Base-by-base conservation (phyloP, 331 rosid species). In the Pyrus hybrid region DNA sequence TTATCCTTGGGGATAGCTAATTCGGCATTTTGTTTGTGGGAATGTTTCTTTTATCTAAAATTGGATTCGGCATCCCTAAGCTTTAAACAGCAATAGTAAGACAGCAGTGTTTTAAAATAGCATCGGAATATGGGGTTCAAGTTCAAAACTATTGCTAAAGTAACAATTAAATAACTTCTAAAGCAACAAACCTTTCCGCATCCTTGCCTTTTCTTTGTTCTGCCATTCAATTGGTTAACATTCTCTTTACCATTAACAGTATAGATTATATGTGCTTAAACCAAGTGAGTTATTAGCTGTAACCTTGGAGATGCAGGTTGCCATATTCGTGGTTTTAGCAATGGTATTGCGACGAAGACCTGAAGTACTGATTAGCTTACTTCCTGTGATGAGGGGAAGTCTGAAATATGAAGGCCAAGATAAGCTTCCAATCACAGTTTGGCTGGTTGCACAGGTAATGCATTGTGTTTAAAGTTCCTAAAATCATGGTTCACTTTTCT, bases 401-500 rank as follows among this genome's bases (percentile, higher is more conserved):
- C 54, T 70, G 6, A 86, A 86, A 58, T 85, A 80, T 79, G 90
- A 85, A 78, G 96, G 86, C 25, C 93, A 86, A 71, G 93, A 90
- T 75, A 86, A 88, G 77, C 90, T 88, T 79, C 85, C 88, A 63
- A 67, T 88, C 28, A 82, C 60, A 43, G 80, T 80, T 35, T 90
- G 93, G 96, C 54, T 86, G 80, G 79, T 87, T 76, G 70, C 91
- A 69, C 96, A 90, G 87, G 96, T 90, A 74, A 83, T 28, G 10
- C 26, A 67, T 43, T 25, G 18, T 64, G 65, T 67, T 63, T 62
- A 75, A 66, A 57, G 18, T 71, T 76, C 45, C 18, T 41, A n/a
- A 4, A 43, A n/a, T 2, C 5, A 0, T 23, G 28, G 17, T 32
- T 60, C 13, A 4, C 5, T 17, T 43, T 7, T 58, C 16, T 41